A percentile compares a stretch with the other conserved stretches of the same genome.
Evolutionary conservation across 2,329 filamentous ascomycete genomes (phyloP).

Genomic region (Botrytis galanthina): DNA sequence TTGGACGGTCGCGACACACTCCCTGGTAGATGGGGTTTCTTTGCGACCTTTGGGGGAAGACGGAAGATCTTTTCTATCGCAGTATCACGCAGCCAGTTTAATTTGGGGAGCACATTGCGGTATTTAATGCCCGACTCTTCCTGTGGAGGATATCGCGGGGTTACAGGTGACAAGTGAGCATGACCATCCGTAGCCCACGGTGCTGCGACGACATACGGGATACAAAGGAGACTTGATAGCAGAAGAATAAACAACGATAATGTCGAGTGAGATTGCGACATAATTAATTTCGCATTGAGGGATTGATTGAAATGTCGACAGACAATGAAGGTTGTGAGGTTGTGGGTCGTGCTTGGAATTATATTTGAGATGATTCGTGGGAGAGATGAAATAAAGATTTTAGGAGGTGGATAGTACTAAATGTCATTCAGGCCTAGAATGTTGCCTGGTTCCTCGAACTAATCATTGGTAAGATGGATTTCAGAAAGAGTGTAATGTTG

Average conservation of each 20-base stretch:
- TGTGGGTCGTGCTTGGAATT: conserved; percentile 8
- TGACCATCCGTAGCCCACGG: conserved; percentile 26
- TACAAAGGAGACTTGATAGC: conserved; percentile 21
- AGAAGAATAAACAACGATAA: conserved; percentile 21
- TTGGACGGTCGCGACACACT: conserved; percentile 28
- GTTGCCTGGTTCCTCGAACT: background rate
- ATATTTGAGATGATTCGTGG: background rate
- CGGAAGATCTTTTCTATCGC: conserved; percentile 52
- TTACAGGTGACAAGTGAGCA: conserved; percentile 21
- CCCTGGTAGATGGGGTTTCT: conserved; percentile 25
- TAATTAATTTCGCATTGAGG: conserved; percentile 95
- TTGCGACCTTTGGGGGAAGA: conserved; percentile 34
- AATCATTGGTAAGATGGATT: background rate
- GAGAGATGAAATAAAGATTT: background rate
- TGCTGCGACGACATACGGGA: conserved; percentile 26
- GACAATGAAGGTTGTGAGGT: background rate
- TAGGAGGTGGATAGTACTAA: background rate
- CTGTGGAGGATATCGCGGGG: conserved; percentile 19
- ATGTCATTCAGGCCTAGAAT: background rate
- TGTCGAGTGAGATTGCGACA: conserved; percentile 59
- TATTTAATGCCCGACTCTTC: conserved; percentile 19
- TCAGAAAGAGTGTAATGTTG: background rate
- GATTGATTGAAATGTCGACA: conserved; percentile 64
- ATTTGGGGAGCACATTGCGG: conserved; percentile 45
- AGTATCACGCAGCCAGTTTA: conserved; percentile 51